Evolutionary conservation across 208 protist genomes (phyloP).

Genomic region (Acanthamoeba pearcei): DNA sequence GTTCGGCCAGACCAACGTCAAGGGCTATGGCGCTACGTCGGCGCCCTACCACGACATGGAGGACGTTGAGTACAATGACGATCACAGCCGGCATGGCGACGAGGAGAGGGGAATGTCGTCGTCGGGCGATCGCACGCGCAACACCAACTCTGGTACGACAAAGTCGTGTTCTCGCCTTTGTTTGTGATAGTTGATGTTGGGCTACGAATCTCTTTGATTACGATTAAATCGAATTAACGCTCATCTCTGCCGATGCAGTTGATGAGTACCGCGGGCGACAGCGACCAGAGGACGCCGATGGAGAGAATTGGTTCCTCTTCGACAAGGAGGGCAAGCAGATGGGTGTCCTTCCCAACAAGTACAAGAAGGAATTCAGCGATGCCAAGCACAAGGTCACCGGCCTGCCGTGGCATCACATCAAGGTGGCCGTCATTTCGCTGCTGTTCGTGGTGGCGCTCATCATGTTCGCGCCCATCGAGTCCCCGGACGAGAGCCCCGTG

Average conservation of each 20-base stretch:
- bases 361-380: conserved; percentile 10
- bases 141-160: neutral
- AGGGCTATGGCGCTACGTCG: conserved; percentile 42
- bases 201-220: neutral
- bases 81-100: neutral
- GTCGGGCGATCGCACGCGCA: neutral
- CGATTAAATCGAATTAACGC: neutral
- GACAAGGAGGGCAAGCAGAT: conserved; percentile 26
- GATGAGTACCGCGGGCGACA: conserved; percentile 31
- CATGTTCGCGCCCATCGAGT: conserved; percentile 12
- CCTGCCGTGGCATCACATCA: conserved; percentile 28
- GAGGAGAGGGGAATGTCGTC: conserved; percentile 15
- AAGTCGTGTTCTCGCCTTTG: neutral
- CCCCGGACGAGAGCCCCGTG: neutral
- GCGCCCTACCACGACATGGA: conserved; percentile 30
- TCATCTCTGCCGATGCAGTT: neutral
- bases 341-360: conserved; percentile 9
- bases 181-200: too few species aligned
- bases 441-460: conserved; percentile 13
- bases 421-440: conserved; percentile 18
- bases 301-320: conserved; percentile 28
- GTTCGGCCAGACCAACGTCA: conserved; percentile 16
- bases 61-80: conserved; percentile 7
- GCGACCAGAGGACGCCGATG: neutral
- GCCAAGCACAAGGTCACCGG: neutral